These are phyloP conservation scores for Talaromyces wortmannii DNA, from an alignment of 495 filamentous ascomycete species.

Conservation along the genomic window DNA sequence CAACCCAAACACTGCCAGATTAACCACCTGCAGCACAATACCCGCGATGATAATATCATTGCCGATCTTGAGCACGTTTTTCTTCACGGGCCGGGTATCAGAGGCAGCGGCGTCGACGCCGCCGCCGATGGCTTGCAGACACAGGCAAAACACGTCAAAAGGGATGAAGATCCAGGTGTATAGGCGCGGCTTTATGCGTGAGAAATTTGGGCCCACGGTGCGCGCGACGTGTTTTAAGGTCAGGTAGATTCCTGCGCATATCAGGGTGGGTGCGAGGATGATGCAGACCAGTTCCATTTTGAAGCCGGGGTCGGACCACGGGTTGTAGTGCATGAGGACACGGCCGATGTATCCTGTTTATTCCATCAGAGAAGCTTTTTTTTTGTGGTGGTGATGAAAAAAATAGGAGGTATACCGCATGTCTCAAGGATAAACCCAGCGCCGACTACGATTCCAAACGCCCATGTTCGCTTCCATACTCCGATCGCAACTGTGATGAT, in stretches of 20 bases:
- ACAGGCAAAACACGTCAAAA: conserved; percentile 56
- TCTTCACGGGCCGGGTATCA: conserved; percentile 6
- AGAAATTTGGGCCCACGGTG: conserved; percentile 44
- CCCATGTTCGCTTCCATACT: conserved; percentile 54
- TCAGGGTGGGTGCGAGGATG: conserved; percentile 57
- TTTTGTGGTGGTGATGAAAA: background rate
- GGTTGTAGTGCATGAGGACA: conserved; percentile 52
- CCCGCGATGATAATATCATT: conserved; percentile 67
- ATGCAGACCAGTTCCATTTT: conserved; percentile 63
- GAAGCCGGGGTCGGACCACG: conserved; percentile 52
- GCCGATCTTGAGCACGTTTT: conserved; percentile 23
- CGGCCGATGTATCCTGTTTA: conserved; percentile 54
- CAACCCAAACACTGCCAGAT: conserved; percentile 50
- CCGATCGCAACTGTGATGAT: conserved; percentile 42
- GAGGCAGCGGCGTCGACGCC: conserved; percentile 48
- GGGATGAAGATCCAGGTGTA: conserved; percentile 66
- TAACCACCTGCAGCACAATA: conserved; percentile 63
- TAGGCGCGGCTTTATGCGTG: conserved; percentile 45
- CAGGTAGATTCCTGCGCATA: conserved; percentile 61
- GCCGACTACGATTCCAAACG: conserved; percentile 44
- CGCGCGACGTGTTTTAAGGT: conserved; percentile 61
- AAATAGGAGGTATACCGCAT: conserved; percentile 6
- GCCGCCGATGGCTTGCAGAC: conserved; percentile 60
- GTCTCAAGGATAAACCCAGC: conserved; percentile 20
- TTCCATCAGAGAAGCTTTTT: conserved; percentile 19